Conservation (phyloP, 306 rosid species). For the Ormosia semicastrata region DNA sequence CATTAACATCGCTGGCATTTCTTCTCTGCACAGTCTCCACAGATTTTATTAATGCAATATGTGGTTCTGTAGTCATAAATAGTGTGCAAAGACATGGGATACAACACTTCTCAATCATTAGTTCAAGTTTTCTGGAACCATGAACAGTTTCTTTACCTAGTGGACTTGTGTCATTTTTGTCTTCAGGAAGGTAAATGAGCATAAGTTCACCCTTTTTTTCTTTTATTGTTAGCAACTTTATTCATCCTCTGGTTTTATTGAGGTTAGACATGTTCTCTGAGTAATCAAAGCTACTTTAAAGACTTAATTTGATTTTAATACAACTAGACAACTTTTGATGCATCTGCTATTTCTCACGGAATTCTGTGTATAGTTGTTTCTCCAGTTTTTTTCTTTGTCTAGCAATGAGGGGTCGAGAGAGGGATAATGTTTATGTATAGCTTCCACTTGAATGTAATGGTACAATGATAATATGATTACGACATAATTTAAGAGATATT, state of each 20-base stretch:
- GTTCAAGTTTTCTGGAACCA: slow-evolving; percentile 49
- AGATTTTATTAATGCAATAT: slow-evolving; percentile 51
- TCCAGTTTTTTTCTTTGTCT: not conserved
- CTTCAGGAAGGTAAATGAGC: slow-evolving; percentile 70
- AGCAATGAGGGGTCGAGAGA: slow-evolving; percentile 1
- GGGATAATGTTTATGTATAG: not conserved
- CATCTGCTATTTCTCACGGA: slow-evolving; percentile 19
- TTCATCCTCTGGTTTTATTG: not conserved
- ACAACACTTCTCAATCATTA: slow-evolving; percentile 62
- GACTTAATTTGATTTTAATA: slow-evolving; percentile 10
- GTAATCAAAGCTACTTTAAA: not conserved
- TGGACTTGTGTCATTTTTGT: slow-evolving; percentile 66
- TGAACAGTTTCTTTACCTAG: slow-evolving; percentile 53
- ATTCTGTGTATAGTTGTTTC: slow-evolving; percentile 1
- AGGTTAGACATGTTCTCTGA: slow-evolving; percentile 16
- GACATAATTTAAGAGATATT: slow-evolving; percentile 4
- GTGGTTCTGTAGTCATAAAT: slow-evolving; percentile 49
- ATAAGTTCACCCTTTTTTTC: not conserved
- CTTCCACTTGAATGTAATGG: not conserved
- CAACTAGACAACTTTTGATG: slow-evolving; percentile 7
- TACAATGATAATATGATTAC: not conserved
- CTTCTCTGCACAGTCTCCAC: slow-evolving; percentile 67
- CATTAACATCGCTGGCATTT: slow-evolving; percentile 73
- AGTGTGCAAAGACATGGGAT: slow-evolving; percentile 58
- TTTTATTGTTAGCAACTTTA: slow-evolving; percentile 7